Conservation (phyloP, 1,284 basidiomycete species). For the Boletus smithii region DNA sequence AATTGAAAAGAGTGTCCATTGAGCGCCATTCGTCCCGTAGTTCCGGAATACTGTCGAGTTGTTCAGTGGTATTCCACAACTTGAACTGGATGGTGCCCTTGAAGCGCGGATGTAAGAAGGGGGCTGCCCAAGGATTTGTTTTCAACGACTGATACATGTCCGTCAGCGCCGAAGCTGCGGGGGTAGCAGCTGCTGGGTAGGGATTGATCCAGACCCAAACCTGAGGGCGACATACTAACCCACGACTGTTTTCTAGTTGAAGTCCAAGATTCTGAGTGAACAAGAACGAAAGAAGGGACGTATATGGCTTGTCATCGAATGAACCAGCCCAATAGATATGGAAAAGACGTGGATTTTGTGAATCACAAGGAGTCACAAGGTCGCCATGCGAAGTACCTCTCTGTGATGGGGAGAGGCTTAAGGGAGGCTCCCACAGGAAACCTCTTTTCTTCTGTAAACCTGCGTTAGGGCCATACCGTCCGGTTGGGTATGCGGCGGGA, state of each 20-base stretch:
- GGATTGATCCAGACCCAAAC: constrained; percentile 88
- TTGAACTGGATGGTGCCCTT: constrained; percentile 76
- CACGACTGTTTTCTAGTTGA: constrained; percentile 38
- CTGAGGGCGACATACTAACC: constrained; percentile 55
- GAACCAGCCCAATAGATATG: constrained; percentile 80
- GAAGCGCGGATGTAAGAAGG: constrained; percentile 77
- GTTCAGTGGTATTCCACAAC: constrained; percentile 87
- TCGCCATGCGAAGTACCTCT: constrained; percentile 34
- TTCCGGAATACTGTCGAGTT: constrained; percentile 75
- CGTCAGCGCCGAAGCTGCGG: constrained; percentile 57
- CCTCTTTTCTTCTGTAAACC: constrained; percentile 40
- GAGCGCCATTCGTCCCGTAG: constrained; percentile 73
- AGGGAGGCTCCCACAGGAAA: constrained; percentile 39
- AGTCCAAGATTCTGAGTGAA: constrained; percentile 72
- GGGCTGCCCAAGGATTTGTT: constrained; percentile 77
- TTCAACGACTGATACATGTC: constrained; percentile 66
- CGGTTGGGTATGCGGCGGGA: constrained; percentile 13
- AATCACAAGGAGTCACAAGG: constrained; percentile 48
- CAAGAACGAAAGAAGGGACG: constrained; percentile 67
- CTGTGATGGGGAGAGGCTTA: constrained; percentile 33
- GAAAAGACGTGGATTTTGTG: constrained; percentile 61
- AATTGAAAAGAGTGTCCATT: constrained; percentile 64
- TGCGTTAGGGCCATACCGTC: constrained; percentile 25
- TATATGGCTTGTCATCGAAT: constrained; percentile 76
- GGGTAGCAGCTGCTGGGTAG: constrained; percentile 64